phyloP scores from a whole-genome alignment of 139 green algal genomes.

The Tetradesmus lagerheimii region DNA sequence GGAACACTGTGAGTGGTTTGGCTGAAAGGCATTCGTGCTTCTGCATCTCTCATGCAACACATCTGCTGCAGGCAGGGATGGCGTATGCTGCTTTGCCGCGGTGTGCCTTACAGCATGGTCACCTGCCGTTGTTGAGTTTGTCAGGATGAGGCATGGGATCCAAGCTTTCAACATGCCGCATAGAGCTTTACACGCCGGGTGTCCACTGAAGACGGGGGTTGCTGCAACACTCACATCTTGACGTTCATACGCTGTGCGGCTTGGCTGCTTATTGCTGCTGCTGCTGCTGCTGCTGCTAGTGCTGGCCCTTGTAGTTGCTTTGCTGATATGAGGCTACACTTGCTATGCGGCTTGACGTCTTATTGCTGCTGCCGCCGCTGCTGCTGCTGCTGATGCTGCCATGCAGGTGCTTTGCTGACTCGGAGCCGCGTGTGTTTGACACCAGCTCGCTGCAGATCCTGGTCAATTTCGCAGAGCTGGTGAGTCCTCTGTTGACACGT shows the following conservation, averaged over 20 bases:
- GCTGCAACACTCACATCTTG: too few species aligned
- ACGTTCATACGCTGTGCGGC: too few species aligned
- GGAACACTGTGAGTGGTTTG: conserved; percentile 35
- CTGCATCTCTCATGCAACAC: neutral
- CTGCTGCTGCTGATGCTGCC: conserved; percentile 3
- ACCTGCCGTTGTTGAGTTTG: too few species aligned
- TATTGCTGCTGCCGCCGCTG: neutral
- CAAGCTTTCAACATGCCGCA: too few species aligned
- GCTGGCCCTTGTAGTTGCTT: too few species aligned
- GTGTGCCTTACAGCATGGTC: neutral
- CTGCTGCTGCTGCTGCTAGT: too few species aligned
- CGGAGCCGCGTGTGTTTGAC: conserved; percentile 20
- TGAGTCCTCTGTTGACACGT: neutral
- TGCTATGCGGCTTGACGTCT: too few species aligned
- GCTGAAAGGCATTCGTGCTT: neutral
- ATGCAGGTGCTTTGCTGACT: conserved; percentile 47
- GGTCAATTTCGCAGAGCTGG: conserved; percentile 24
- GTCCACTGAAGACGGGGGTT: too few species aligned
- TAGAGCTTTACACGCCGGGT: too few species aligned
- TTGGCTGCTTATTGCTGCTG: too few species aligned
- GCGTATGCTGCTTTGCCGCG: neutral
- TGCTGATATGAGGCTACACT: too few species aligned
- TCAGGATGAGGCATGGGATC: too few species aligned
- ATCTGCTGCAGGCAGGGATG: neutral
- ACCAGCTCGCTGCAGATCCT: conserved; percentile 24